Base-by-base conservation (phyloP, 345 rosid genomes). In the Streptanthus diversifolius region DNA sequence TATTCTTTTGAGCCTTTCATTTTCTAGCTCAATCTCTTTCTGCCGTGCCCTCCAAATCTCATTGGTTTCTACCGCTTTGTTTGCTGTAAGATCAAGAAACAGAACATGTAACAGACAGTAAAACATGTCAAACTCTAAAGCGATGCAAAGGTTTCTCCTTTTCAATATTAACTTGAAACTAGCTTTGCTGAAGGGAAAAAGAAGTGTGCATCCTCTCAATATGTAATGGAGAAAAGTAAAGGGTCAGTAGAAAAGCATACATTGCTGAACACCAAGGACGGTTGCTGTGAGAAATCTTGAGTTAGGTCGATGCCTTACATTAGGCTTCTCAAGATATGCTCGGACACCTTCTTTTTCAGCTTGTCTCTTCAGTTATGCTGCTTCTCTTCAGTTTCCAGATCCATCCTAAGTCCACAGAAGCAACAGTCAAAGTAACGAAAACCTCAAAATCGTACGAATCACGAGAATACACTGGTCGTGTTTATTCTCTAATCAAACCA, bases 251-350 rank as follows among this genome's bases (percentile, higher is more conserved):
- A 15, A 24, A 44, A 63, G 8, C 65, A 15, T 73, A 93, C 97
- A 88, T 85, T 93, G 97, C 64, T 90, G 93, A 47, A 90, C 96
- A 25, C 98, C 96, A 62, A 80, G 96, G 73, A 90, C 92, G 52
- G 96, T 90, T n/a, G 98, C 95, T 8, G 87, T 84, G 33, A 89
- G 98, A 80, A 93, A 90, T 62, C 93, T 85, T 3, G 97, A 85
- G 74, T 93, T 93, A 11, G 98, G 93, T 49, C 92, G 85, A 49
- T 81, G 80, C 82, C 97, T 81, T 9, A 74, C 80, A 18, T 61
- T 77, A 55, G 90, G 96, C 74, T 84, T 75, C 67, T 77, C 74
- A 54, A 90, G 92, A 79, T 90, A 90, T 53, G 79, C 95, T 75
- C 82, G 84, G 13, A 88, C 82, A 0, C 95, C 96, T 70, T 92